A percentile compares a stretch with the other conserved stretches of the same genome.
Conservation (phyloP, 352 stramenopile species). For the Pythium dissotocum region DNA sequence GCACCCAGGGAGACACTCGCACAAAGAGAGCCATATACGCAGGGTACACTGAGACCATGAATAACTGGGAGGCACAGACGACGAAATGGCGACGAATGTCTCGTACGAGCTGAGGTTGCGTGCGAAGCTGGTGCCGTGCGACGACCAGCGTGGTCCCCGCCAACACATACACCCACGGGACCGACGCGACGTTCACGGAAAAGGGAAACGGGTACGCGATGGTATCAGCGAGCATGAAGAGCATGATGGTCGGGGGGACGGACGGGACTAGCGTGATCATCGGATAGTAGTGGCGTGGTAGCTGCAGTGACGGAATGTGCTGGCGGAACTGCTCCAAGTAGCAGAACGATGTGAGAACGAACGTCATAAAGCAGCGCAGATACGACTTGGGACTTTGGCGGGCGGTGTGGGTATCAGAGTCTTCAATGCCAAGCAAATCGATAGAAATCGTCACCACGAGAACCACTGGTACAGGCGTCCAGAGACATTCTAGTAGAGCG, state of each 20-base stretch:
- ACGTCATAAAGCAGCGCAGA: slow-evolving; percentile 4
- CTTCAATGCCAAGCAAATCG: slow-evolving; percentile 1
- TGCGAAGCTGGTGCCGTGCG: not conserved
- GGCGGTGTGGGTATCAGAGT: not conserved
- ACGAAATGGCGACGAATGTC: too few species aligned
- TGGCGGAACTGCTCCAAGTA: too few species aligned
- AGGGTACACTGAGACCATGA: too few species aligned
- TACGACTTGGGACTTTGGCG: slow-evolving; percentile 7
- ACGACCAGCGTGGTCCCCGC: not conserved
- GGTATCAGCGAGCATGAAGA: not conserved
- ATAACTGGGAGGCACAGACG: too few species aligned
- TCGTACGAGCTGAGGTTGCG: too few species aligned
- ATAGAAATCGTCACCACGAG: slow-evolving; percentile 4
- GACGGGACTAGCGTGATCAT: not conserved
- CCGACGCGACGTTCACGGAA: not conserved
- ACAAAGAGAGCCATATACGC: not conserved
- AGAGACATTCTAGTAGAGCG: slow-evolving; percentile 1
- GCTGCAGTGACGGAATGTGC: slow-evolving; percentile 5
- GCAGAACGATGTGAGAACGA: slow-evolving; percentile 1
- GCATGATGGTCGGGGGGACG: too few species aligned
- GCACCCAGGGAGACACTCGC: not conserved
- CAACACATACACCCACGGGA: not conserved
- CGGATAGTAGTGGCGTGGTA: not conserved
- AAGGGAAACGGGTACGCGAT: not conserved
- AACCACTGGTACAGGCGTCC: slow-evolving; percentile 28